Evolutionary conservation across 441 rosid genomes (phyloP).

Genomic region (Geranium incanum): DNA sequence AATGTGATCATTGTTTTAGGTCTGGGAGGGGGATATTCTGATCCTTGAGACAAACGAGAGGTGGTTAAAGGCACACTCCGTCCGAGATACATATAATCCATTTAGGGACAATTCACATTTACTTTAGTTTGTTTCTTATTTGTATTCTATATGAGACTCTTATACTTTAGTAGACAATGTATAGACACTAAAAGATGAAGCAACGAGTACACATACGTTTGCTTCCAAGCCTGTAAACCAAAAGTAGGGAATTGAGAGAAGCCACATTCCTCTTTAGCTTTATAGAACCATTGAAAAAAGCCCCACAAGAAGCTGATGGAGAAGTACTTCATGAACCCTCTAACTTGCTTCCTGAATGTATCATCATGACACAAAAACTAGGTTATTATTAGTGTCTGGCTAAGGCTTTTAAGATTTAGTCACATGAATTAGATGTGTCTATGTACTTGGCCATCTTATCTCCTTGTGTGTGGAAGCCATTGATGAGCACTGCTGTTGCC

Average conservation of each 20-base stretch:
- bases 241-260: constrained; percentile 77
- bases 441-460: constrained; percentile 63
- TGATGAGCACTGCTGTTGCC: constrained; percentile 87
- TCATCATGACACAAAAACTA: background rate
- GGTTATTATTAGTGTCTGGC: background rate
- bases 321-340: constrained; percentile 62
- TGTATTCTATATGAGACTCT: too few species aligned
- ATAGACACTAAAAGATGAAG: background rate
- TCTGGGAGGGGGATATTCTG: too few species aligned
- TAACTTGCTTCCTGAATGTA: constrained; percentile 75
- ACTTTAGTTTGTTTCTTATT: too few species aligned
- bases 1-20: too few species aligned
- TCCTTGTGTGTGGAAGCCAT: constrained; percentile 89
- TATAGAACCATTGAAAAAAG: constrained; percentile 86
- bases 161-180: background rate
- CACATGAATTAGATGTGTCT: background rate
- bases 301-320: constrained; percentile 81
- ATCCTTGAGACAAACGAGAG: too few species aligned
- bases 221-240: constrained; percentile 69
- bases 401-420: background rate
- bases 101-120: too few species aligned
- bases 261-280: constrained; percentile 71
- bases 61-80: too few species aligned
- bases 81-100: too few species aligned
- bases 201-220: constrained; percentile 39